Conservation (phyloP, 768 basidiomycete species). For the Collybia mongolica region DNA sequence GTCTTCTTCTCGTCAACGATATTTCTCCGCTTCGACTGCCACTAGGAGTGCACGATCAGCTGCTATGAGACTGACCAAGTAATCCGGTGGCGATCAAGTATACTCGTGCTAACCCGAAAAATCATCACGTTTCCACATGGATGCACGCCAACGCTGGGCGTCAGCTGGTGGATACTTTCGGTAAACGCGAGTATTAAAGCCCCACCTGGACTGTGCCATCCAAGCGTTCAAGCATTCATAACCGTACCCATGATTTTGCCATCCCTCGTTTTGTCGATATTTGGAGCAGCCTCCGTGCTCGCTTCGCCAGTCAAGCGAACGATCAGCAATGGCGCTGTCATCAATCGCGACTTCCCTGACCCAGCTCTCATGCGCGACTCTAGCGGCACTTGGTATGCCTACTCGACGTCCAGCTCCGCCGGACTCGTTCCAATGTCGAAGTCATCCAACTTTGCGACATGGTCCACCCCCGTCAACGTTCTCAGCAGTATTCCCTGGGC, state of each 20-base stretch:
- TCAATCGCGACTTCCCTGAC: slow-evolving; percentile 2
- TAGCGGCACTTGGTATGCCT: slow-evolving; percentile 2
- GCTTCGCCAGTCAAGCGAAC: slow-evolving; percentile 1
- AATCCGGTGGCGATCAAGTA: too few relatives aligned
- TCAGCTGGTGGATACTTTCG: too few relatives aligned
- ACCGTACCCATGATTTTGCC: neutral
- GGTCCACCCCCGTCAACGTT: neutral
- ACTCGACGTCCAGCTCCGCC: slow-evolving; percentile 2
- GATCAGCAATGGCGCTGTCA: slow-evolving; percentile 5
- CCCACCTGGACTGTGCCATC: neutral
- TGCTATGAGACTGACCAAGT: too few relatives aligned
- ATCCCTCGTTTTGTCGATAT: neutral
- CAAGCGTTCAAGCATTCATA: neutral
- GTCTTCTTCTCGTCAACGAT: too few relatives aligned
- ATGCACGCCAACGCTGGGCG: too few relatives aligned
- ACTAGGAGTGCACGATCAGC: too few relatives aligned
- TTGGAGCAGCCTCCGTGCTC: neutral
- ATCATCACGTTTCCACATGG: too few relatives aligned
- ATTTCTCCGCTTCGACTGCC: too few relatives aligned
- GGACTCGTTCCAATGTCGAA: slow-evolving; percentile 4
- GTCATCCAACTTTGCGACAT: neutral
- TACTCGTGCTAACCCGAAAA: too few relatives aligned
- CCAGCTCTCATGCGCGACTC: slow-evolving; percentile 1
- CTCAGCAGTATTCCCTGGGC: slow-evolving; percentile 3
- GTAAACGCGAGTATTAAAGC: too few relatives aligned